These are phyloP conservation scores for Plantago rigida DNA, from an alignment of 305 asterid species.

Conservation along the genomic window DNA sequence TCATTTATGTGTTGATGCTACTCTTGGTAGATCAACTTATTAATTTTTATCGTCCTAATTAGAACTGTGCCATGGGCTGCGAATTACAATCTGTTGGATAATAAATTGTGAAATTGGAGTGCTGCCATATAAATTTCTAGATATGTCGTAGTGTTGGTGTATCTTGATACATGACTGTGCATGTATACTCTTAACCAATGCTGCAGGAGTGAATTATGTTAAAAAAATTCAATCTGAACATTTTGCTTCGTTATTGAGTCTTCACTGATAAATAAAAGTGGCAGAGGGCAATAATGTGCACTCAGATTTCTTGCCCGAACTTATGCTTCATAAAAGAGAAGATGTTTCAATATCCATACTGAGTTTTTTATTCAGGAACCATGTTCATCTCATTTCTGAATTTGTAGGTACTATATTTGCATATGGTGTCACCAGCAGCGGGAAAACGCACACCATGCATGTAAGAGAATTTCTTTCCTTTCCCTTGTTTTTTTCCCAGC, in stretches of 20 bases:
- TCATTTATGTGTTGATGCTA: no score
- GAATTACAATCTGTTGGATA: no score
- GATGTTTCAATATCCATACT: no score
- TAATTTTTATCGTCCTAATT: neutral
- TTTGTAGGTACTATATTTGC: conserved; percentile 86
- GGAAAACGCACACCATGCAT: conserved; percentile 99
- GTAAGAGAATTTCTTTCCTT: conserved; percentile 44
- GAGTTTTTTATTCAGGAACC: neutral
- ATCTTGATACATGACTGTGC: conserved; percentile 5
- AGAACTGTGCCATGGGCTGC: neutral
- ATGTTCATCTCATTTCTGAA: conserved; percentile 14
- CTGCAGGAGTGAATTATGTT: neutral
- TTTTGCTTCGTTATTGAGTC: conserved; percentile 3
- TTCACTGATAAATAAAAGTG: conserved; percentile 2
- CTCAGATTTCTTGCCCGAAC: conserved; percentile 2
- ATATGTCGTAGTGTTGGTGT: neutral
- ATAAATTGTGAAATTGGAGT: no score
- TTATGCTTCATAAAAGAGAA: neutral
- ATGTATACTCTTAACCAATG: neutral
- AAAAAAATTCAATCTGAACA: conserved; percentile 1
- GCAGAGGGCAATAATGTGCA: conserved; percentile 1
- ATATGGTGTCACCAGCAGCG: conserved; percentile 98
- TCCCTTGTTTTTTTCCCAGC: conserved; percentile 1
- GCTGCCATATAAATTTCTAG: no score
- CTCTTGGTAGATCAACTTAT: no score